Conservation (phyloP, 768 basidiomycete species). For the Suillus tomentosus region DNA sequence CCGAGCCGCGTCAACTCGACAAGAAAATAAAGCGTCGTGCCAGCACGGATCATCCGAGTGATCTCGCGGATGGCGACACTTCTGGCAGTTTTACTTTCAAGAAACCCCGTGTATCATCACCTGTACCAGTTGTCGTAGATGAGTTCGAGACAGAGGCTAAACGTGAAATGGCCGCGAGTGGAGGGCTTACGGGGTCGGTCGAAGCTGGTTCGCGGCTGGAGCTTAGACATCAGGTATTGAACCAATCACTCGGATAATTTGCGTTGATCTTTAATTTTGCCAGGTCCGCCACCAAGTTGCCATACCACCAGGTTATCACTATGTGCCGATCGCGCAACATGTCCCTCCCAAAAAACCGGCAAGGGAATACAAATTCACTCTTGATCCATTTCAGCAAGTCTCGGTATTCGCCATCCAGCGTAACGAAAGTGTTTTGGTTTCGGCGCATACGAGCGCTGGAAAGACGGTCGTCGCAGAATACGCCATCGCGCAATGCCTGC, state of each 20-base stretch:
- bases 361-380: constrained; percentile 91
- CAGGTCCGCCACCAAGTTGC: constrained; percentile 97
- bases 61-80: constrained; percentile 11
- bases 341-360: constrained; percentile 90
- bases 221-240: constrained; percentile 72
- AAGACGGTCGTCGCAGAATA: constrained; percentile 99
- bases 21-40: constrained; percentile 29
- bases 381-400: constrained; percentile 97
- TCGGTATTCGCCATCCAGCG: constrained; percentile 94
- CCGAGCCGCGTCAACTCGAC: constrained; percentile 13
- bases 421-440: constrained; percentile 96
- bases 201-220: constrained; percentile 72
- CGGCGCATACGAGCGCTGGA: constrained; percentile 98
- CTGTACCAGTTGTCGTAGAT: constrained; percentile 81
- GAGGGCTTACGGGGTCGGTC: constrained; percentile 77
- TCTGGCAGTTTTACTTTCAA: constrained; percentile 47
- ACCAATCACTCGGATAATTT: constrained; percentile 8
- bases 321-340: constrained; percentile 88
- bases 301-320: constrained; percentile 89
- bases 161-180: constrained; percentile 86
- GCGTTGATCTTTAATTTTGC: constrained; percentile 10
- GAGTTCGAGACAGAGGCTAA: constrained; percentile 95
- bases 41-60: constrained; percentile 9
- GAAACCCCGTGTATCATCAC: constrained; percentile 59
- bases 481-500: constrained; percentile 95